Percentiles rank a stretch among this genome's conserved stretches.
Evolutionary conservation across 2,329 filamentous ascomycete species (phyloP).

Genomic region (Lachnellula willkommii): DNA sequence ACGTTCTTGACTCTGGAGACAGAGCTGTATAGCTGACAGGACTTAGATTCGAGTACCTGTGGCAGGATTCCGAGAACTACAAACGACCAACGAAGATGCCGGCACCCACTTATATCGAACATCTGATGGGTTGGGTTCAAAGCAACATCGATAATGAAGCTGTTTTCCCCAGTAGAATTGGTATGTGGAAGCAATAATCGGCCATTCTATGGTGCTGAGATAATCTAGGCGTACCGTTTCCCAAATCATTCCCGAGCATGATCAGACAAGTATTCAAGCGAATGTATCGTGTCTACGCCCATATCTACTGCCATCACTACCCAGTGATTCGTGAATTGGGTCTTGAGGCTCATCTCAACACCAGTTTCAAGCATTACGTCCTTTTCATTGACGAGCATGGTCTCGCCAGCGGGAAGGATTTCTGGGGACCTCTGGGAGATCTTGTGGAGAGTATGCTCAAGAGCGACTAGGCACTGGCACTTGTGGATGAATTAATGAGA

Average conservation of each 20-base stretch:
- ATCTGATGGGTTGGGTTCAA: slow-evolving; percentile 96
- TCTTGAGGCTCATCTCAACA: slow-evolving; percentile 95
- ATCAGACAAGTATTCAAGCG: slow-evolving; percentile 98
- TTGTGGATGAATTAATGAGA: slow-evolving; percentile 12
- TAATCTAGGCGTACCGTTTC: slow-evolving; percentile 75
- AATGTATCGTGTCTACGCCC: slow-evolving; percentile 96
- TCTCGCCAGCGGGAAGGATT: slow-evolving; percentile 88
- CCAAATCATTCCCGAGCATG: slow-evolving; percentile 81
- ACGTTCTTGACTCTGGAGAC: slow-evolving; percentile 30
- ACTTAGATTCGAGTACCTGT: slow-evolving; percentile 89
- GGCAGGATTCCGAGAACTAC: slow-evolving; percentile 93
- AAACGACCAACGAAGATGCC: slow-evolving; percentile 98
- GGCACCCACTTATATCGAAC: slow-evolving; percentile 94
- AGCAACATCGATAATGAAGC: slow-evolving; percentile 91
- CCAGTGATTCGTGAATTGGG: slow-evolving; percentile 92
- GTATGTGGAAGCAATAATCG: slow-evolving; percentile 43
- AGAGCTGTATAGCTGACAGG: background rate
- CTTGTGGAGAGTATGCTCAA: slow-evolving; percentile 96
- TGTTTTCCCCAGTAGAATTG: slow-evolving; percentile 90
- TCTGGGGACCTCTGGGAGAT: slow-evolving; percentile 92
- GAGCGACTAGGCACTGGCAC: slow-evolving; percentile 53
- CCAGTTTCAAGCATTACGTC: slow-evolving; percentile 99
- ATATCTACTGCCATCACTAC: slow-evolving; percentile 99
- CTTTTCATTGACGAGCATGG: slow-evolving; percentile 97
- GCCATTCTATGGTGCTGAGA: background rate